A percentile compares a stretch with the other conserved stretches of the same genome.
Conservation (phyloP, 2,329 filamentous ascomycete genomes). For the Scortechinia acanthostroma region DNA sequence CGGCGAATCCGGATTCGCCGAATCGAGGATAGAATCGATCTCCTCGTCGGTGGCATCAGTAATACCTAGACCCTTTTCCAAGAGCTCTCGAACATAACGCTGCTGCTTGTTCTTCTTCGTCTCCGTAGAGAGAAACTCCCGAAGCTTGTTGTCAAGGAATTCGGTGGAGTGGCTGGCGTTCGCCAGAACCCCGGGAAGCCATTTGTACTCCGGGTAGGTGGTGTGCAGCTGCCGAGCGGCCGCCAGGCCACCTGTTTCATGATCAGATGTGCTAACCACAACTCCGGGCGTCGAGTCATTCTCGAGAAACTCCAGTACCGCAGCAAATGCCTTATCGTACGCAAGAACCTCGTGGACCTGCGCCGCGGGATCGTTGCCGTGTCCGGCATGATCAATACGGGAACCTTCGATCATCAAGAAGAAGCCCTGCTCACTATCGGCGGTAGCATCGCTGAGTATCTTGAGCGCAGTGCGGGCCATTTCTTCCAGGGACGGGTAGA, state of each 20-base stretch:
- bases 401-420: constrained; percentile 29
- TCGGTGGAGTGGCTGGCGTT: constrained; percentile 19
- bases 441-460: constrained; percentile 21
- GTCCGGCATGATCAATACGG: constrained; percentile 26
- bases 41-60: constrained; percentile 15
- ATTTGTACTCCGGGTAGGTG: constrained; percentile 6
- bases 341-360: constrained; percentile 35
- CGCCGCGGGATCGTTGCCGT: constrained; percentile 44
- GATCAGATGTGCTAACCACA: constrained; percentile 28
- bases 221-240: constrained; percentile 23
- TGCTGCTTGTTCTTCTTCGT: constrained; percentile 16
- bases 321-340: constrained; percentile 26
- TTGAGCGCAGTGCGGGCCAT: constrained; percentile 26
- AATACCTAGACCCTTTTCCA: constrained; percentile 16
- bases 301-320: constrained; percentile 27
- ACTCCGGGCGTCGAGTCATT: constrained; percentile 21
- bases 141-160: constrained; percentile 14
- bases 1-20: constrained; percentile 5
- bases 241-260: constrained; percentile 28
- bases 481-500: constrained; percentile 22
- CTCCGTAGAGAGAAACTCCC: constrained; percentile 10
- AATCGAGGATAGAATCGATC: constrained; percentile 15
- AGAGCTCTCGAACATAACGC: constrained; percentile 18
- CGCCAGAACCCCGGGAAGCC: constrained; percentile 9
- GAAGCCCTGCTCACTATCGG: constrained; percentile 21